Base-by-base conservation (phyloP, 352 stramenopile genomes). In the Albugo candida region DNA sequence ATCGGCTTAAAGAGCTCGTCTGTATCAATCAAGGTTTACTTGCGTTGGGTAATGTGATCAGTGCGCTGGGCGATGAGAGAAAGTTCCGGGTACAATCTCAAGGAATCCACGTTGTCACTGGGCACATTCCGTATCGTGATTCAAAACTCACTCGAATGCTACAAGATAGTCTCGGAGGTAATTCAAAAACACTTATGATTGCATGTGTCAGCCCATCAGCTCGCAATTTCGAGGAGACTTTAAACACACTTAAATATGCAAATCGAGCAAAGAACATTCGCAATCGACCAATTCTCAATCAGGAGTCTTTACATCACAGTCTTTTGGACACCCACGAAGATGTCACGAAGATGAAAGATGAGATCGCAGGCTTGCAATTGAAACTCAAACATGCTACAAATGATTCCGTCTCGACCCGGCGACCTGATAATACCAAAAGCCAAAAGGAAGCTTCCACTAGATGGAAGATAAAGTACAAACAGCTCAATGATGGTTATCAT, bases 191-290 rank as follows among this genome's bases (percentile, higher is more conserved):
- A 6, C 60, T 94, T 11, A 94, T 95, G 83, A 94, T 95, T 40
- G 81, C 78, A 2, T 93, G 74, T 45, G 77, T 87, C 39, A 88
- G 67, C 16, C 75, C 72, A 5, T 74, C 70, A 24, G 69, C 63
- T 2, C 54, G 85, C 38, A 94, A 92, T 46, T 85, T 92, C 52
- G 75, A 88, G 55, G 96, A 99, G 70, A 98, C 94, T 2, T 62
- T 99, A 3, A 97, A 94, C 39, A 99, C 95, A 42, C 73, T 99
- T 14, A 91, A 97, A 52, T 99, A 98, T 61, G 93, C 93, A 3
- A 97, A 97, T 56, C 84, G 95, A 13, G 96, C 96, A 36, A 99
- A 99, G 68, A 98, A 99, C 55, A 99, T 99, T 58, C 97, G 98
- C 56, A 98, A 98, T 62, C 95, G 94, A 47, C 92, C 95, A 2